A percentile compares a stretch with the other conserved stretches of the same genome.
Evolutionary conservation across 2,329 filamentous ascomycete genomes (phyloP).

Genomic region (Ambrosiella xylebori): DNA sequence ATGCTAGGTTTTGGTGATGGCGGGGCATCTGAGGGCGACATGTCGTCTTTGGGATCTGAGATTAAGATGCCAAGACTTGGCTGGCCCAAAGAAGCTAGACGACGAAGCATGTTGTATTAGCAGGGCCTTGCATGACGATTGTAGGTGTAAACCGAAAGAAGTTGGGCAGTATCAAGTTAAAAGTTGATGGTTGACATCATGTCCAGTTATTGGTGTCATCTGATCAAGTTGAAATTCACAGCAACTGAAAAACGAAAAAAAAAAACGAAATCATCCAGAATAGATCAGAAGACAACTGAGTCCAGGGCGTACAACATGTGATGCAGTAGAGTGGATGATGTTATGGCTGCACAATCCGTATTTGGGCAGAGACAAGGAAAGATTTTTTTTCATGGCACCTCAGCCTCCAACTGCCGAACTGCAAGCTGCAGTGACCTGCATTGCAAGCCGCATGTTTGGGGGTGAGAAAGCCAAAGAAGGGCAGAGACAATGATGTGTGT

Average conservation of each 20-base stretch:
- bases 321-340: not conserved
- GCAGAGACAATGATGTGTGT: not conserved
- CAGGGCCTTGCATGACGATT: conserved; percentile 13
- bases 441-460: not conserved
- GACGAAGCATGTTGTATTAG: conserved; percentile 26
- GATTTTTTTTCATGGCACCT: not conserved
- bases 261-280: not conserved
- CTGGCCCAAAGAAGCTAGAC: conserved; percentile 28
- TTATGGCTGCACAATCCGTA: not conserved
- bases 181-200: not conserved
- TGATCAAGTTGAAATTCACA: not conserved
- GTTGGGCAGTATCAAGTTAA: not conserved
- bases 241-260: not conserved
- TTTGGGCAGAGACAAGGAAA: not conserved
- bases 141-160: not conserved
- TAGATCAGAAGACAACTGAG: not conserved
- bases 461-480: conserved; percentile 1
- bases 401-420: conserved; percentile 3
- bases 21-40: conserved; percentile 36
- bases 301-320: not conserved
- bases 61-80: conserved; percentile 19
- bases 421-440: conserved; percentile 2
- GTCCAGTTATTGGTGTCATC: not conserved
- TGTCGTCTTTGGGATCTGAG: conserved; percentile 26
- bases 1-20: conserved; percentile 36